A percentile compares a stretch with the other conserved stretches of the same genome.
phyloP scores from a whole-genome alignment of 768 basidiomycete genomes.

The Termitomyces eurrhizus region DNA sequence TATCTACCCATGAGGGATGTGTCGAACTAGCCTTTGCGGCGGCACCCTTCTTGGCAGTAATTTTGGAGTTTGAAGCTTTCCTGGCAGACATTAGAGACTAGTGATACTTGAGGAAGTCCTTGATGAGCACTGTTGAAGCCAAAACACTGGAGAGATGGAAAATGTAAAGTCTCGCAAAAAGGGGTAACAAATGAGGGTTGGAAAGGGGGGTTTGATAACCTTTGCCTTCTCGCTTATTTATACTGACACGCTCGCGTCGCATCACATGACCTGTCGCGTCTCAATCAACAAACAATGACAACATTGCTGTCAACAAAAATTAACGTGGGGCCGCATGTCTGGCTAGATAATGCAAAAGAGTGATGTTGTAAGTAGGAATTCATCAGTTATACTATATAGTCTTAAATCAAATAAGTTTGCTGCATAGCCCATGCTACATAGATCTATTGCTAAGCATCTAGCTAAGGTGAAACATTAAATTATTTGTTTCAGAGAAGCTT shows the following conservation, averaged over 20 bases:
- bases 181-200: constrained; percentile 23
- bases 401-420: too few relatives aligned
- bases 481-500: too few relatives aligned
- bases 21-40: constrained; percentile 39
- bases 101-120: constrained; percentile 15
- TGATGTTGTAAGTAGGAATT: too few relatives aligned
- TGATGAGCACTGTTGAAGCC: neutral
- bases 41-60: constrained; percentile 33
- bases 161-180: constrained; percentile 8
- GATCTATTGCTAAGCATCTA: too few relatives aligned
- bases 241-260: constrained; percentile 41
- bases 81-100: constrained; percentile 29
- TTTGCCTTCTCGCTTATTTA: constrained; percentile 34
- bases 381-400: too few relatives aligned
- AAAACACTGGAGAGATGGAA: constrained; percentile 21
- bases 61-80: constrained; percentile 39
- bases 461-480: too few relatives aligned
- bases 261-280: constrained; percentile 34
- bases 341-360: too few relatives aligned
- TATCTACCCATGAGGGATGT: constrained; percentile 66
- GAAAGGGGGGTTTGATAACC: constrained; percentile 37
- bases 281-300: constrained; percentile 35
- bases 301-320: neutral
- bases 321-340: too few relatives aligned
- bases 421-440: too few relatives aligned